A percentile compares a stretch with the other conserved stretches of the same genome.
Evolutionary conservation across 352 stramenopile species (phyloP).

Genomic region (Globisporangium takayamanum): DNA sequence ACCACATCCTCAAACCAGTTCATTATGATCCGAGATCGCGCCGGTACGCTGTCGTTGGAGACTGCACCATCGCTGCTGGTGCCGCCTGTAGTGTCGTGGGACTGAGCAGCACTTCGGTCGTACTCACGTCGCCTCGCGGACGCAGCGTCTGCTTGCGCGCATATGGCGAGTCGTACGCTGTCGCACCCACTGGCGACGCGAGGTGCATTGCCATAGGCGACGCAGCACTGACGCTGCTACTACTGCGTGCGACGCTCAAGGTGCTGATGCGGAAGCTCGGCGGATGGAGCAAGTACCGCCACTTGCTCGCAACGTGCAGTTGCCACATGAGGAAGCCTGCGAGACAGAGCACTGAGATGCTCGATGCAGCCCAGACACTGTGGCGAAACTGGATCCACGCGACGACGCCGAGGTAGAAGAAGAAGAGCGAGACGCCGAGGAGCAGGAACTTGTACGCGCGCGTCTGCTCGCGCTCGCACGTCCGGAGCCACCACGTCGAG

Average conservation of each 20-base stretch:
- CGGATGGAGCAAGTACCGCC: slow-evolving; percentile 61
- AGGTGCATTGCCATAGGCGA: too few species aligned
- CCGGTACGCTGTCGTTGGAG: too few species aligned
- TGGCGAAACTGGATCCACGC: slow-evolving; percentile 65
- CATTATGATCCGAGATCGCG: too few species aligned
- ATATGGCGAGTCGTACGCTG: not conserved
- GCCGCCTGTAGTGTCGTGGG: not conserved
- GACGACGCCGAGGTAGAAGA: slow-evolving; percentile 54
- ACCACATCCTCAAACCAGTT: too few species aligned
- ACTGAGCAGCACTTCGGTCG: not conserved
- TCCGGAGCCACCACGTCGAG: slow-evolving; percentile 53
- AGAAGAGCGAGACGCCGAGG: slow-evolving; percentile 60
- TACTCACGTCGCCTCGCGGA: not conserved
- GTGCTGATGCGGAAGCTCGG: slow-evolving; percentile 12
- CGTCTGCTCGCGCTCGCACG: slow-evolving; percentile 66
- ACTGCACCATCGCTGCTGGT: too few species aligned
- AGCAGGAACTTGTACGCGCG: slow-evolving; percentile 69
- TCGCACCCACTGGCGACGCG: not conserved
- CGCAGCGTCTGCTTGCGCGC: not conserved
- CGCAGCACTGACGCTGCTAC: not conserved
- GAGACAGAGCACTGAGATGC: slow-evolving; percentile 42
- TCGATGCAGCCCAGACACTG: slow-evolving; percentile 30
- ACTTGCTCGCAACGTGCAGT: slow-evolving; percentile 63
- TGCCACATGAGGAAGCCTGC: slow-evolving; percentile 54
- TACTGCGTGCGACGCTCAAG: not conserved